Percentiles rank a stretch among this genome's conserved stretches.
phyloP scores from a whole-genome alignment of 495 filamentous ascomycete genomes.

The Xylaria bambusicola region DNA sequence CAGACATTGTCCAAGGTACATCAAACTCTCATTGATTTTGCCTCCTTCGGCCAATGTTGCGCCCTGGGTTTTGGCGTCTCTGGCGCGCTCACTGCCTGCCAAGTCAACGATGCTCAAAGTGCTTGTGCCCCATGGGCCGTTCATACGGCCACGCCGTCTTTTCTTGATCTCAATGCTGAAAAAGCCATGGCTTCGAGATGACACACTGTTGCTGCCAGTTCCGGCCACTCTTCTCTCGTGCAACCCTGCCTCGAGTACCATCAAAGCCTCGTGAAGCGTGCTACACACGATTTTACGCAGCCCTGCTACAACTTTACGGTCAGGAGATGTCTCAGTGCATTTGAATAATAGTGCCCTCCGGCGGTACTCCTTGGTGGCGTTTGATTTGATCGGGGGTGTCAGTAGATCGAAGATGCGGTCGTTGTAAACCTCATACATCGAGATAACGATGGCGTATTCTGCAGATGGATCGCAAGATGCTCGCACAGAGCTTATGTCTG shows the following conservation, averaged over 20 bases:
- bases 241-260: slow-evolving; percentile 88
- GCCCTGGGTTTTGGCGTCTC: slow-evolving; percentile 90
- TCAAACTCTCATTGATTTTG: slow-evolving; percentile 95
- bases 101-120: slow-evolving; percentile 89
- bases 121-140: slow-evolving; percentile 72
- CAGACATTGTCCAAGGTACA: slow-evolving; percentile 97
- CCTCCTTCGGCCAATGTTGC: slow-evolving; percentile 92
- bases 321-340: slow-evolving; percentile 76
- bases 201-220: slow-evolving; percentile 85
- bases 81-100: slow-evolving; percentile 89
- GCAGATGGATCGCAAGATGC: slow-evolving; percentile 68
- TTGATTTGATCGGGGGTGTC: slow-evolving; percentile 52
- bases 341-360: slow-evolving; percentile 84
- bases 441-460: slow-evolving; percentile 87
- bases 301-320: slow-evolving; percentile 89
- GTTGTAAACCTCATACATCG: slow-evolving; percentile 99
- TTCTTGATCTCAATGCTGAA: slow-evolving; percentile 96
- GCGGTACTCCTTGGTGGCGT: slow-evolving; percentile 64
- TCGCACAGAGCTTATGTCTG: slow-evolving; percentile 70
- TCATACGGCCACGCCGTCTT: slow-evolving; percentile 57
- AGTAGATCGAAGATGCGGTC: slow-evolving; percentile 96
- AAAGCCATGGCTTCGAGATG: slow-evolving; percentile 91
- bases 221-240: slow-evolving; percentile 85
- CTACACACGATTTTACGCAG: slow-evolving; percentile 86
- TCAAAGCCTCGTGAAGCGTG: slow-evolving; percentile 82